Conservation (phyloP, 2,329 filamentous ascomycete genomes). For the Metarhizium anisopliae region DNA sequence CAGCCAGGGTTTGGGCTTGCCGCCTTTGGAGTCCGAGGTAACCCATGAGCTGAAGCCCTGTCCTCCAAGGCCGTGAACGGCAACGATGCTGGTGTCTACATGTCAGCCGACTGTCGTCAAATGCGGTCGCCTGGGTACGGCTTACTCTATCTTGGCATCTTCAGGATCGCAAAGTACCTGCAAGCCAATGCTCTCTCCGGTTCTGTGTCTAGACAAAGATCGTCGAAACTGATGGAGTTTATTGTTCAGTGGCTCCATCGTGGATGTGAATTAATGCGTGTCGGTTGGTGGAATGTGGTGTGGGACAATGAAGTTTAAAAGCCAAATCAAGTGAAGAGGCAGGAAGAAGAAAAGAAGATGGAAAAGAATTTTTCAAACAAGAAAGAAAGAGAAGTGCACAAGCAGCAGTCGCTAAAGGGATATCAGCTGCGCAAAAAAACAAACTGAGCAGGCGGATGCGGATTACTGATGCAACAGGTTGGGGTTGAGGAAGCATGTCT, state of each 20-base stretch:
- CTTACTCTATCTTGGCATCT: constrained; percentile 17
- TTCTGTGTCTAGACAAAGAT: constrained; percentile 11
- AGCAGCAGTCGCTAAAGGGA: neutral
- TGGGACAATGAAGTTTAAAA: too few species aligned
- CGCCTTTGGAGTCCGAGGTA: constrained; percentile 11
- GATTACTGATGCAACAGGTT: neutral
- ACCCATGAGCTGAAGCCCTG: constrained; percentile 18
- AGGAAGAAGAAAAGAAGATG: neutral
- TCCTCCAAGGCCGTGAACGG: constrained; percentile 17
- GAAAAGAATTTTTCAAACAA: neutral
- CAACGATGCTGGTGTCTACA: constrained; percentile 15
- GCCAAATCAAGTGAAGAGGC: too few species aligned
- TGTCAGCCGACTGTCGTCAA: neutral
- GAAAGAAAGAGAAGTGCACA: neutral
- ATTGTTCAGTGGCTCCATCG: constrained; percentile 12
- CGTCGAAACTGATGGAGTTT: constrained; percentile 14
- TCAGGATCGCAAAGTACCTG: constrained; percentile 12
- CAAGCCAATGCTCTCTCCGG: constrained; percentile 11
- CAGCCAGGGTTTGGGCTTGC: constrained; percentile 15
- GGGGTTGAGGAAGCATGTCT: neutral
- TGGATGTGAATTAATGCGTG: neutral
- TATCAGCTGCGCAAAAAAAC: neutral
- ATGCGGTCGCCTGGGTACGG: neutral
- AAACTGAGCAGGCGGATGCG: neutral
- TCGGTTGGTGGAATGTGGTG: neutral